Evolutionary conservation across 75 land plant genomes (phyloP).

Genomic region (Cryptomeria japonica): DNA sequence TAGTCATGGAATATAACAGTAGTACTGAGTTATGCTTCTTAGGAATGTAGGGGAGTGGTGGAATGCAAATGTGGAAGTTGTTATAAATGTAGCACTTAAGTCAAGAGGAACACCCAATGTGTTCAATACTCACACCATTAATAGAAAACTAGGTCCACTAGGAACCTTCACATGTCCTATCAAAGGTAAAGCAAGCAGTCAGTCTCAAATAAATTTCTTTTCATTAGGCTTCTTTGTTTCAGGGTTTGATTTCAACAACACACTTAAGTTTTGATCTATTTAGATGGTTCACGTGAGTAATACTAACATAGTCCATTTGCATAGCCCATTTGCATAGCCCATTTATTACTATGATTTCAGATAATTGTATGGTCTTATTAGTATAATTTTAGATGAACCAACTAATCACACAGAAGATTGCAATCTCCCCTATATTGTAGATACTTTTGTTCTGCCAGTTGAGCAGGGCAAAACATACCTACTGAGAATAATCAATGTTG

Average conservation of each 20-base stretch:
- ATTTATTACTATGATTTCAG: no score
- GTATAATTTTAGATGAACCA: no score
- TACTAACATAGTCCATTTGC: no score
- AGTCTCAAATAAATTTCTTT: neutral
- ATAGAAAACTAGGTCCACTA: conserved; percentile 80
- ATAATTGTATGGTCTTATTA: no score
- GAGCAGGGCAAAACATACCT: no score
- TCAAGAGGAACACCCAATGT: conserved; percentile 58
- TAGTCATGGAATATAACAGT: neutral
- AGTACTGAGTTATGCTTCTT: neutral
- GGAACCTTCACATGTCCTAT: conserved; percentile 60
- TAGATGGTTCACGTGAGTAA: no score
- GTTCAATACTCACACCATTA: conserved; percentile 88
- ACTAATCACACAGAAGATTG: neutral
- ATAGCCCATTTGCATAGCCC: no score
- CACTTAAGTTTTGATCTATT: no score
- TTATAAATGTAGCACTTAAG: conserved; percentile 35
- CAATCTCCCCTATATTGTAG: neutral
- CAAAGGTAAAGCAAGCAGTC: conserved; percentile 21
- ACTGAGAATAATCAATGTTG: no score
- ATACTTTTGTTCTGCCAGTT: conserved; percentile 18
- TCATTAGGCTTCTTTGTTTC: no score
- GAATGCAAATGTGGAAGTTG: conserved; percentile 62
- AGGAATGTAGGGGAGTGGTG: conserved; percentile 80
- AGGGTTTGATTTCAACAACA: no score